These are phyloP conservation scores for Cladophialophora exuberans DNA, from an alignment of 2,329 filamentous ascomycete genomes.

Conservation along the genomic window DNA sequence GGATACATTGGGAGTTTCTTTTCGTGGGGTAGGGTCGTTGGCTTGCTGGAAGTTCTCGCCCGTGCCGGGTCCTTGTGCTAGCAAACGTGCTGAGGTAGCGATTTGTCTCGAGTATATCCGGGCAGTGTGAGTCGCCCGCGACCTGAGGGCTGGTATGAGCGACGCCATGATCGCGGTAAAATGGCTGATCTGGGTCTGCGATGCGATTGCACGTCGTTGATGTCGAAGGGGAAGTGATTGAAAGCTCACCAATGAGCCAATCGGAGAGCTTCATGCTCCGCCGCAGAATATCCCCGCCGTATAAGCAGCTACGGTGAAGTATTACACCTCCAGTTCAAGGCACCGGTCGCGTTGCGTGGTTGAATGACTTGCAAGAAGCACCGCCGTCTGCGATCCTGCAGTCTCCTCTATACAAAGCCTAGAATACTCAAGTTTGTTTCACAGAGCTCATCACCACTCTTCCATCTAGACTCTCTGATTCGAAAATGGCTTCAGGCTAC, in stretches of 20 bases:
- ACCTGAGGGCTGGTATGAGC: constrained; percentile 18
- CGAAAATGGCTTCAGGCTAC: constrained; percentile 86
- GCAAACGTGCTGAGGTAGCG: constrained; percentile 30
- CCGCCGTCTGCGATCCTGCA: background rate
- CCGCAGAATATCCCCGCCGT: constrained; percentile 4
- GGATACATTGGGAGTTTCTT: constrained; percentile 59
- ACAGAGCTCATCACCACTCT: background rate
- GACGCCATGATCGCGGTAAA: constrained; percentile 24
- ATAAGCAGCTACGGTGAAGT: constrained; percentile 6
- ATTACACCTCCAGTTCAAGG: constrained; percentile 13
- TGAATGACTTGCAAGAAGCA: too few relatives aligned
- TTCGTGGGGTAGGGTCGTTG: constrained; percentile 61
- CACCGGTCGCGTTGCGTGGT: constrained; percentile 20
- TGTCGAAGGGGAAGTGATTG: constrained; percentile 11
- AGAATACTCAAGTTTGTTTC: too few relatives aligned
- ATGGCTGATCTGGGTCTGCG: background rate
- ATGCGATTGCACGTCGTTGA: background rate
- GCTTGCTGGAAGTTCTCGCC: constrained; percentile 48
- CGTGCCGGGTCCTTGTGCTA: constrained; percentile 29
- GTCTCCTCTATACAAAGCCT: too few relatives aligned
- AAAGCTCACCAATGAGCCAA: constrained; percentile 14
- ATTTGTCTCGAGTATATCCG: constrained; percentile 63
- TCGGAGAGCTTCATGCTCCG: constrained; percentile 15
- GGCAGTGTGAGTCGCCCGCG: constrained; percentile 61
- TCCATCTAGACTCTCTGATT: background rate